Percentiles rank a stretch among this genome's conserved stretches.
Conservation (phyloP, 2,329 filamentous ascomycete genomes). For the Alternaria arbusti region DNA sequence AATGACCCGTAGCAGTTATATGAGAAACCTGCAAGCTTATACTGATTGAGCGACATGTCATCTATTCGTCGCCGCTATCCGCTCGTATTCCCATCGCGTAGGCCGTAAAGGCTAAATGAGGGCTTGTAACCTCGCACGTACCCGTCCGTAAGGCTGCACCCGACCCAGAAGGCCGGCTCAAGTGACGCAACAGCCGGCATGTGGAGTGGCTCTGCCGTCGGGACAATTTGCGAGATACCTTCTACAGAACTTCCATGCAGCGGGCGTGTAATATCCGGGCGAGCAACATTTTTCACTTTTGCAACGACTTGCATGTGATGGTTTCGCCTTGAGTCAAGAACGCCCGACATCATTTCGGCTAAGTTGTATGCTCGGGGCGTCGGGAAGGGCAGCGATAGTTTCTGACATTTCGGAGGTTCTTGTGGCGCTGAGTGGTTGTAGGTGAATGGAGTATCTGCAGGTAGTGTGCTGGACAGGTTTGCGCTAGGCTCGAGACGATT, state of each 20-base stretch:
- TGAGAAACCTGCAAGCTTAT: slow-evolving; percentile 1
- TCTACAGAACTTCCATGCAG: slow-evolving; percentile 4
- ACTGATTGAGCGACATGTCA: slow-evolving; percentile 2
- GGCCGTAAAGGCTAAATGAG: slow-evolving; percentile 20
- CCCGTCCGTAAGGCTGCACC: slow-evolving; percentile 16
- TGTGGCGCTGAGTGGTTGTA: slow-evolving; percentile 4
- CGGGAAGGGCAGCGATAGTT: slow-evolving; percentile 1
- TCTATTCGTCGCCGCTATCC: neutral
- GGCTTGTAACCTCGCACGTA: slow-evolving; percentile 10
- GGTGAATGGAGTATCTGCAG: neutral
- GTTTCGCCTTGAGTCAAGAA: slow-evolving; percentile 10
- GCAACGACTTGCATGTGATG: slow-evolving; percentile 16
- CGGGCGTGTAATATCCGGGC: slow-evolving; percentile 5
- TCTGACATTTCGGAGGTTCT: neutral
- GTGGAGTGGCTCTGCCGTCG: slow-evolving; percentile 12
- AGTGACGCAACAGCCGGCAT: slow-evolving; percentile 21
- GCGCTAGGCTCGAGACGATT: slow-evolving; percentile 25
- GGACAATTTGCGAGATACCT: slow-evolving; percentile 11
- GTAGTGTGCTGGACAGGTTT: slow-evolving; percentile 12
- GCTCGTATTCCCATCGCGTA: neutral
- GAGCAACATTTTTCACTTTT: neutral
- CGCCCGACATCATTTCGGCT: slow-evolving; percentile 9
- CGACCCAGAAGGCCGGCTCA: slow-evolving; percentile 14
- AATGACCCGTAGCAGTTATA: slow-evolving; percentile 5
- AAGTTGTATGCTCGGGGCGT: slow-evolving; percentile 11